A percentile compares a stretch with the other conserved stretches of the same genome.
These are phyloP conservation scores for Skeletonema costatum DNA, from an alignment of 108 stramenopile species.

Conservation along the genomic window DNA sequence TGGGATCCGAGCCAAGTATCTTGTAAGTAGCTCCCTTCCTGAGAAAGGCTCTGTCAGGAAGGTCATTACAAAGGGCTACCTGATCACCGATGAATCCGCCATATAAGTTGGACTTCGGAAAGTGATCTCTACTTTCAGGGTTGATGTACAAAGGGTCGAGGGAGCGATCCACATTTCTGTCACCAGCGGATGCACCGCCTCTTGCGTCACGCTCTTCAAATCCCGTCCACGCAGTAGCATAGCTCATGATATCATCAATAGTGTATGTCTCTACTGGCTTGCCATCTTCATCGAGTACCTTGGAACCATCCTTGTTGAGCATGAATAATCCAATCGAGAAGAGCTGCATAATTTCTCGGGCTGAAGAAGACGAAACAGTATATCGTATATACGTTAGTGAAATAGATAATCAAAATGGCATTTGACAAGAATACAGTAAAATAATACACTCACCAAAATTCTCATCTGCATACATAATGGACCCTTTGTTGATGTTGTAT, in stretches of 20 bases:
- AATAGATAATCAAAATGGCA: not conserved
- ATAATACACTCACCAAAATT: constrained; percentile 4
- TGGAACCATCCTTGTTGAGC: constrained; percentile 53
- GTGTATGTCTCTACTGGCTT: constrained; percentile 47
- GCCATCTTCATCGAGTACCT: constrained; percentile 35
- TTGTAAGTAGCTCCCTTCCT: constrained; percentile 33
- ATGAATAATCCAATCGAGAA: constrained; percentile 55
- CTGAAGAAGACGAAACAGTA: constrained; percentile 6
- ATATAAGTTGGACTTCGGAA: constrained; percentile 63
- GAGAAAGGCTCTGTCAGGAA: constrained; percentile 49
- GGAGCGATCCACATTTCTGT: constrained; percentile 2
- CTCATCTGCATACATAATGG: constrained; percentile 1
- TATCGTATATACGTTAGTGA: not conserved
- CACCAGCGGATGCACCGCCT: constrained; percentile 51
- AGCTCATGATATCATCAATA: constrained; percentile 58
- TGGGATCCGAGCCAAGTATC: constrained; percentile 9
- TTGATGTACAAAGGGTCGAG: constrained; percentile 72
- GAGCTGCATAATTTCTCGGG: constrained; percentile 57
- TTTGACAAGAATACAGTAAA: not conserved
- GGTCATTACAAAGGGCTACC: constrained; percentile 16
- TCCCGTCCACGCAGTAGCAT: constrained; percentile 69
- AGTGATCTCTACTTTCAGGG: constrained; percentile 51
- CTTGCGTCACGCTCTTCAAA: constrained; percentile 50
- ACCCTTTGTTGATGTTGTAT: not conserved
- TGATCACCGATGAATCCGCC: constrained; percentile 71